A percentile compares a stretch with the other conserved stretches of the same genome.
These are phyloP conservation scores for Elongisporangium prolatum DNA, from an alignment of 352 stramenopile genomes.

Conservation along the genomic window DNA sequence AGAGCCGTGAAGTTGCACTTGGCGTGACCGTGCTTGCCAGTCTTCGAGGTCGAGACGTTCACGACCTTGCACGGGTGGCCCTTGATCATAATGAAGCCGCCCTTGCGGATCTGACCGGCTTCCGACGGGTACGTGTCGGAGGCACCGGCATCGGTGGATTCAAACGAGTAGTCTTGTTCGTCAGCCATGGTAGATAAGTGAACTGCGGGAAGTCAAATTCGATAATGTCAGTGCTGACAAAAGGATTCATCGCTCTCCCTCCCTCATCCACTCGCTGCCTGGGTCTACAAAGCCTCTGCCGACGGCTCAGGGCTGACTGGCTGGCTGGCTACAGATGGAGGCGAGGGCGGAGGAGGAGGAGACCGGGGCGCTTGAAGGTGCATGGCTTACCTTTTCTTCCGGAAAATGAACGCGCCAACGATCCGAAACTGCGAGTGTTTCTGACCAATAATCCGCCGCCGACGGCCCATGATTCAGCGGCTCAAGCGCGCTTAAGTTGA, in stretches of 20 bases:
- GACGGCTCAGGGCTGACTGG: not conserved
- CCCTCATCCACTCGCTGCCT: constrained; percentile 1
- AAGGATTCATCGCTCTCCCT: not conserved
- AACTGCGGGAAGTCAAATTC: constrained; percentile 2
- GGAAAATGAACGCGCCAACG: constrained; percentile 24
- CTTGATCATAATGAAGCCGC: constrained; percentile 99
- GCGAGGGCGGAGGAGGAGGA: not conserved
- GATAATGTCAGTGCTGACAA: constrained; percentile 3
- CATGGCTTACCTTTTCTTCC: constrained; percentile 14
- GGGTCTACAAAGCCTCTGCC: not conserved
- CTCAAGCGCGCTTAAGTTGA: constrained; percentile 17
- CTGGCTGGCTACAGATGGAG: not conserved
- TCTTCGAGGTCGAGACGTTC: constrained; percentile 99
- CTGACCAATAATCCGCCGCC: constrained; percentile 18
- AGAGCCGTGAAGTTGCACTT: constrained; percentile 99
- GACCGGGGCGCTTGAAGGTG: constrained; percentile 1
- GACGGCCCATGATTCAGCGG: constrained; percentile 10
- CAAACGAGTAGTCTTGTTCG: constrained; percentile 85
- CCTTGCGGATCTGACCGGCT: constrained; percentile 99
- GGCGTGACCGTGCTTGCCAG: constrained; percentile 99
- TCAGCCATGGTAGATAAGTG: constrained; percentile 40
- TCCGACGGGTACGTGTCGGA: constrained; percentile 97
- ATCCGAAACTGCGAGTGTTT: constrained; percentile 38
- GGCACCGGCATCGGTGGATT: constrained; percentile 95
- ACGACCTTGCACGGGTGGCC: constrained; percentile 98